phyloP scores from a whole-genome alignment of 2,329 filamentous ascomycete species.

The Hymenoscyphus linearis region DNA sequence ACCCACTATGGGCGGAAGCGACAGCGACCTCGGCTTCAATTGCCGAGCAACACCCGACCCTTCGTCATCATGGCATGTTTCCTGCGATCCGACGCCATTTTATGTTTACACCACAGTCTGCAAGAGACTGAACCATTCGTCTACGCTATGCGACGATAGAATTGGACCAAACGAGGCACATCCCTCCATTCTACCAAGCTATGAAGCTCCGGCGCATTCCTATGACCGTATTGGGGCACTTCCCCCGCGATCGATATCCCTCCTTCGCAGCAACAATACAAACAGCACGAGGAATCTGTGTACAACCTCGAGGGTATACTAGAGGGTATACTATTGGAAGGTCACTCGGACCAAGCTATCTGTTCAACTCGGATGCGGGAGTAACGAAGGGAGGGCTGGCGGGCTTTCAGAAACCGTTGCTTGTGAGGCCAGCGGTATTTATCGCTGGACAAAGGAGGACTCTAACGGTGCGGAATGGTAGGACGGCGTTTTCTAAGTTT shows the following conservation, averaged over 20 bases:
- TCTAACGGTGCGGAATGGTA: slow-evolving; percentile 29
- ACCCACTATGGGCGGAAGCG: too few species aligned
- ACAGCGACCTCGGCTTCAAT: background rate
- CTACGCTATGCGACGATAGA: background rate
- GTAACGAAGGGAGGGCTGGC: background rate
- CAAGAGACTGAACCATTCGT: background rate
- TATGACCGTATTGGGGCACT: slow-evolving; percentile 7
- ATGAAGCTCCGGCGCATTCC: slow-evolving; percentile 9
- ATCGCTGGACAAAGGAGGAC: slow-evolving; percentile 28
- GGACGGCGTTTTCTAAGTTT: background rate
- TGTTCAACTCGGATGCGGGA: background rate
- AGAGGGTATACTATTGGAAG: background rate
- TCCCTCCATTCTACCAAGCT: background rate
- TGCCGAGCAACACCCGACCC: background rate
- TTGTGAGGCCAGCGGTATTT: slow-evolving; percentile 24
- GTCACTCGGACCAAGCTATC: background rate
- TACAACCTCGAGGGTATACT: slow-evolving; percentile 9
- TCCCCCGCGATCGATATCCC: slow-evolving; percentile 1
- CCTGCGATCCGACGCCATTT: background rate
- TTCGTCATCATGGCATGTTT: slow-evolving; percentile 1
- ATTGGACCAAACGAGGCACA: background rate
- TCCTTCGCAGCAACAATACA: background rate
- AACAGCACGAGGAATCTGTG: slow-evolving; percentile 3
- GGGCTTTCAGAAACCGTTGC: background rate
- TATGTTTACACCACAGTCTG: background rate